Base-by-base conservation (phyloP, 805 yeast genomes). In the Novakomyces olei region DNA sequence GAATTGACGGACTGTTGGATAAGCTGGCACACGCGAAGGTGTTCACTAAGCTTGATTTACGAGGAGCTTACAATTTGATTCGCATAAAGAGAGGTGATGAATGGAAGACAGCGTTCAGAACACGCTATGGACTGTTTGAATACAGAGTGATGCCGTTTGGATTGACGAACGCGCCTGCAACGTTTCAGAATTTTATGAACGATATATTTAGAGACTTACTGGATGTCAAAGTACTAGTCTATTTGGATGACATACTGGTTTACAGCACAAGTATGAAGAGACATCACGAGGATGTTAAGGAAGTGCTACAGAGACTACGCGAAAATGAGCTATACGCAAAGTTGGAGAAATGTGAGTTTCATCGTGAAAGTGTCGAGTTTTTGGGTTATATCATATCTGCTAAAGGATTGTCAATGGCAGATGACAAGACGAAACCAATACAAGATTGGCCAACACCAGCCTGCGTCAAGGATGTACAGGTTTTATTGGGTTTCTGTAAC, bases 21-120 rank as follows among this genome's bases (percentile, higher is more conserved):
- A 15, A 40, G 34, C 4, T 44, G 3, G 34, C 35, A 1, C 27
- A 23, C 4, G 33, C 39, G 5, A 20, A 8, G 8, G 19, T 35
- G 5, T 41, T 39, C 19, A 31, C 42, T 2, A 44, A 42, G 26
- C 27, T 44, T 12, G 45, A 44, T 27, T 33, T 44, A 10, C 20
- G 29, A 22, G 33, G 34, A 5, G 47, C 45, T 8, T 33, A 28
- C 18, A 9, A 23, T 23, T 32, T 27, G 16, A 20, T 33, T 4
- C 27, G 8, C 9, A 22, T 22, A 14, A 24, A 18, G 69, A 79
- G 40, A 3, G 20, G 24, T 2, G 36, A 33, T 26, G 16, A 14
- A 8, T 12, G 22, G 8, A 41, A 44, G 15, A 44, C 47, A 6
- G 45, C 48, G n/a, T 47, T 47, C 24, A 26, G n/a, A 3, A 38